Percentiles rank a stretch among this genome's conserved stretches.
Conservation (phyloP, 768 basidiomycete genomes). For the Podaxis rugospora region DNA sequence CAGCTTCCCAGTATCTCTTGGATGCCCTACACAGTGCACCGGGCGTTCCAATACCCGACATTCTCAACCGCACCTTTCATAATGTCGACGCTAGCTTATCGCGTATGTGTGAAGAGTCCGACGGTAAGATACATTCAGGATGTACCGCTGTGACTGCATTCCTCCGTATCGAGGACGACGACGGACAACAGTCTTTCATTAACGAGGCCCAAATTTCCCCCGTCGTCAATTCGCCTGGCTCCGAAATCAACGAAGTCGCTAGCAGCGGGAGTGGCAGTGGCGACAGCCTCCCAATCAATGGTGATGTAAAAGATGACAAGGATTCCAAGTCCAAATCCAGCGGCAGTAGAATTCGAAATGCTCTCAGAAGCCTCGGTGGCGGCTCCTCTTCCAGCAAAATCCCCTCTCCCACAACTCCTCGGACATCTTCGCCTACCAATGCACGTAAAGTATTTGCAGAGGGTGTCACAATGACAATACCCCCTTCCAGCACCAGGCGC, state of each 20-base stretch:
- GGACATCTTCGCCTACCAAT: conserved; percentile 29
- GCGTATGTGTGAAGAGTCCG: conserved; percentile 77
- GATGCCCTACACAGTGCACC: conserved; percentile 61
- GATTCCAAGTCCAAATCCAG: conserved; percentile 34
- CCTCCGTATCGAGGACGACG: conserved; percentile 81
- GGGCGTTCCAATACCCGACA: conserved; percentile 66
- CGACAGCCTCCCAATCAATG: conserved; percentile 32
- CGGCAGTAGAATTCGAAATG: conserved; percentile 50
- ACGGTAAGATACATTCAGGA: conserved; percentile 92
- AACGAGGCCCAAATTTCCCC: conserved; percentile 25
- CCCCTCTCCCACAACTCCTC: conserved; percentile 28
- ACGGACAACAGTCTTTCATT: conserved; percentile 70
- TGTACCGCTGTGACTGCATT: conserved; percentile 97
- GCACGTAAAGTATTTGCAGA: conserved; percentile 26
- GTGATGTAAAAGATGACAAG: conserved; percentile 32
- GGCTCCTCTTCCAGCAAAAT: conserved; percentile 26
- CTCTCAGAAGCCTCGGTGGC: conserved; percentile 47
- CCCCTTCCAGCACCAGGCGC: conserved; percentile 52
- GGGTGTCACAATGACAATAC: conserved; percentile 31
- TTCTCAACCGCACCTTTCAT: conserved; percentile 93
- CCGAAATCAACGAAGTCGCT: conserved; percentile 25
- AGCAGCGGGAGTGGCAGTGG: conserved; percentile 37
- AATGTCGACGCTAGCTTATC: conserved; percentile 83
- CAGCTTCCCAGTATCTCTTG: conserved; percentile 46
- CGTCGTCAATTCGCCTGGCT: conserved; percentile 29